Conservation (phyloP, 352 stramenopile species). For the Globisporangium heterothallicum region DNA sequence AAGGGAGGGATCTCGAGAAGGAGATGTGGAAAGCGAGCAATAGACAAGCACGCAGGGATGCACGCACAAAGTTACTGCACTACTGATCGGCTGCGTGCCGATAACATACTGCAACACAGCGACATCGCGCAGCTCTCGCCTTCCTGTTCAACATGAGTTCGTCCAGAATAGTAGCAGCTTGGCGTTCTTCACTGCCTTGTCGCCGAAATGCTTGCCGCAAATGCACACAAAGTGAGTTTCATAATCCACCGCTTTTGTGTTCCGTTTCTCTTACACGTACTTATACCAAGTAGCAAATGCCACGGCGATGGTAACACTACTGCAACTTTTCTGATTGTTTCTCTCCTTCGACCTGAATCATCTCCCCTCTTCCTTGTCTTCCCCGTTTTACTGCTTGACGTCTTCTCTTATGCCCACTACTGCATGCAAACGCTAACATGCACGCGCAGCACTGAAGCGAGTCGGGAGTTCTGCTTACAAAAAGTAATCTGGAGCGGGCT, state of each 20-base stretch:
- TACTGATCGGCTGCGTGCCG: no score
- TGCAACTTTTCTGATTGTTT: slow-evolving; percentile 13
- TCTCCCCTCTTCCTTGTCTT: background rate
- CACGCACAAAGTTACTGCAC: no score
- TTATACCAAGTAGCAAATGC: slow-evolving; percentile 13
- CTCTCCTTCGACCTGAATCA: background rate
- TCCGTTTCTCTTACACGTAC: slow-evolving; percentile 11
- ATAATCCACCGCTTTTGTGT: no score
- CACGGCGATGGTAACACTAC: slow-evolving; percentile 14
- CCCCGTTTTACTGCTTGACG: background rate
- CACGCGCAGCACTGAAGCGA: slow-evolving; percentile 1
- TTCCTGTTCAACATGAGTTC: no score
- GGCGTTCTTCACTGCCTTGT: no score
- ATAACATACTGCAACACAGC: no score
- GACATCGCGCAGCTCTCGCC: no score
- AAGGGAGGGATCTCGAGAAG: no score
- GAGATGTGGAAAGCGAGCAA: no score
- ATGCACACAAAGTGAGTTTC: background rate
- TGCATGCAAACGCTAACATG: slow-evolving; percentile 1
- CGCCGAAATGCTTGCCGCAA: background rate
- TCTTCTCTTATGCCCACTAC: slow-evolving; percentile 5
- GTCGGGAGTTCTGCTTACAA: slow-evolving; percentile 70
- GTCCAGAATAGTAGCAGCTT: no score
- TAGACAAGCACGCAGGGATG: no score
- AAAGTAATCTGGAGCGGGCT: slow-evolving; percentile 99